Base-by-base conservation (phyloP, 371 early-diverging fungal species). In the Apophysomyces ossiformis region DNA sequence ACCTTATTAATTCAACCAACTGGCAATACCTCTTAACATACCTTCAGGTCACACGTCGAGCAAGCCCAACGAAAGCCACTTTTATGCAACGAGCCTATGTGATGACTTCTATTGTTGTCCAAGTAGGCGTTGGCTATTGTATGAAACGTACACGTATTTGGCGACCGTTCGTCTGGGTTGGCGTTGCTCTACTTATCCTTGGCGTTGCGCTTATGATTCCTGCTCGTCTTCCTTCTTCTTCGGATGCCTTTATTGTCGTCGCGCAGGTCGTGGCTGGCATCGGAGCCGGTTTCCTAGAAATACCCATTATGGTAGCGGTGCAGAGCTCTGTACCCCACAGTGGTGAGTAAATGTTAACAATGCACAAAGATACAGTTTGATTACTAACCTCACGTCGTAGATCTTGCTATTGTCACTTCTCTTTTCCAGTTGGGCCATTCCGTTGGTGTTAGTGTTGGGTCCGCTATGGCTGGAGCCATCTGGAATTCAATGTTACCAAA, bases 131-230 rank as follows among this genome's bases (percentile, higher is more conserved):
- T 13, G 82, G 79, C 8, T 74, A 67, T 36, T 56, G 77, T 16
- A 78, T 82, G 74, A 75, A 69, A 46, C 69, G 69, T 0, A 73
- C 75, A 36, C 84, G 84, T 13, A 75, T 86, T 1, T 76, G 71
- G 65, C 64, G 72, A 45, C 67, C 77, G 57, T 65, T 91, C 38
- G 69, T 75, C 0, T 71, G 90, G 90, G 72, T 84, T 50, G 91
- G 72, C 2, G 68, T 92, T 4, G 90, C 89, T 5, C 46, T 90
- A 6, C 32, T 90, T 47, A 69, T 82, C 4, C 43, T 73, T 3
- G 77, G 77, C 54, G 67, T 76, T 39, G 76, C 74, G 37, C 66
- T 78, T 12, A 82, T 79, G 77, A 79, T 82, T 38, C 79, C 79
- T 59, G 74, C 82, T 35, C 77, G 82, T 59, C 58, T 63, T 21